A percentile compares a stretch with the other conserved stretches of the same genome.
phyloP scores from a whole-genome alignment of 1,284 basidiomycete genomes.

The Boletus semigastroideus region DNA sequence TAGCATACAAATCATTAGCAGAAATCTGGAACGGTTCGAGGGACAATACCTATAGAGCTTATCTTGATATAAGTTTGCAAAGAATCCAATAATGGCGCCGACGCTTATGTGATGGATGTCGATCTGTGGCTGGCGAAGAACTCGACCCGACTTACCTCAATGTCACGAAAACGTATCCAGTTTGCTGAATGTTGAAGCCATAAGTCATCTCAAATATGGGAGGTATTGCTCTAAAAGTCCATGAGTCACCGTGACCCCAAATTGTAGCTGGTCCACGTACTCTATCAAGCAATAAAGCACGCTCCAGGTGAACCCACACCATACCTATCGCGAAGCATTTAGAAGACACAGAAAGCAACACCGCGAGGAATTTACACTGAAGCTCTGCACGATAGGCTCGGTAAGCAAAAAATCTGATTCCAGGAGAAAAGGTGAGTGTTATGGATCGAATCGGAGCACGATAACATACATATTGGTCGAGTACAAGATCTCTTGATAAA shows the following conservation, averaged over 20 bases:
- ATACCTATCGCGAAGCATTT: slow-evolving; percentile 45
- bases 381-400: slow-evolving; percentile 74
- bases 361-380: slow-evolving; percentile 52
- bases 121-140: background rate
- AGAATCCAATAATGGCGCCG: slow-evolving; percentile 59
- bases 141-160: slow-evolving; percentile 48
- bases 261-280: slow-evolving; percentile 35
- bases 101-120: slow-evolving; percentile 42
- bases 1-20: background rate
- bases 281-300: slow-evolving; percentile 70
- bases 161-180: slow-evolving; percentile 61
- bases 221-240: slow-evolving; percentile 50
- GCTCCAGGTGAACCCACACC: slow-evolving; percentile 80
- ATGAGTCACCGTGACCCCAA: background rate
- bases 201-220: slow-evolving; percentile 64
- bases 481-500: slow-evolving; percentile 69
- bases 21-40: background rate
- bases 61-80: slow-evolving; percentile 64
- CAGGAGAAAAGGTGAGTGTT: background rate
- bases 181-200: slow-evolving; percentile 61
- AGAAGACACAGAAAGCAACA: background rate
- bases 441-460: background rate
- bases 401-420: slow-evolving; percentile 59
- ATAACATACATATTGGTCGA: slow-evolving; percentile 60
- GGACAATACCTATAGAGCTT: slow-evolving; percentile 52